These are phyloP conservation scores for Discostella pseudostelligera DNA, from an alignment of 108 stramenopile genomes.

Conservation along the genomic window DNA sequence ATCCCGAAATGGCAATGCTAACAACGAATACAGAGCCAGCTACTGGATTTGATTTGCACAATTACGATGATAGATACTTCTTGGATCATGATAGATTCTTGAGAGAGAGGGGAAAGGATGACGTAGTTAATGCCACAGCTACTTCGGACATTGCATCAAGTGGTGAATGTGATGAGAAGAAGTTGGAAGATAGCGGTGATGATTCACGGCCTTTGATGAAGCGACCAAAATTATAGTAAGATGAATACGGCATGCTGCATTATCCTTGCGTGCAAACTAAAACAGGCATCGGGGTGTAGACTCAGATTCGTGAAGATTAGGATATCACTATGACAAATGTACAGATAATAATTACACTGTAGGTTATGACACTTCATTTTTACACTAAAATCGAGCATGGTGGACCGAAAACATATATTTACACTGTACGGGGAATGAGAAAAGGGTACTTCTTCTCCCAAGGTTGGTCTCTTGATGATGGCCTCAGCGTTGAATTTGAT, in stretches of 20 bases:
- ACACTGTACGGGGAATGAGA: conserved; percentile 4
- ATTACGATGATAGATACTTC: conserved; percentile 54
- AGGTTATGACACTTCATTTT: no score
- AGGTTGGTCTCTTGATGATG: neutral
- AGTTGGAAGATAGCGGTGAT: conserved; percentile 5
- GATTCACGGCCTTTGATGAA: conserved; percentile 3
- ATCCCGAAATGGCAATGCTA: neutral
- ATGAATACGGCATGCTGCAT: no score
- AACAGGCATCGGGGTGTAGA: no score
- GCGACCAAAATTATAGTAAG: conserved; percentile 23
- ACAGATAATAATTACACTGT: no score
- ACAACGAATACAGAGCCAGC: neutral
- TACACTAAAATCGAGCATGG: no score
- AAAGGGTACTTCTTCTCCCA: conserved; percentile 7
- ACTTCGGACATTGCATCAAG: conserved; percentile 3
- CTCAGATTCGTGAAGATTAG: no score
- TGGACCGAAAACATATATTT: neutral
- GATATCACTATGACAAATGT: no score
- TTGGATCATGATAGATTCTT: conserved; percentile 41
- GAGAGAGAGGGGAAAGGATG: conserved; percentile 14
- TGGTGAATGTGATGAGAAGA: conserved; percentile 31
- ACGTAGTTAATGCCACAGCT: neutral
- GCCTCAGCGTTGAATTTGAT: neutral
- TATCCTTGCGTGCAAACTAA: no score
- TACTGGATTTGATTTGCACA: conserved; percentile 25